A percentile compares a stretch with the other conserved stretches of the same genome.
Evolutionary conservation across 768 basidiomycete species (phyloP).

Genomic region (Peribolospora baueri): DNA sequence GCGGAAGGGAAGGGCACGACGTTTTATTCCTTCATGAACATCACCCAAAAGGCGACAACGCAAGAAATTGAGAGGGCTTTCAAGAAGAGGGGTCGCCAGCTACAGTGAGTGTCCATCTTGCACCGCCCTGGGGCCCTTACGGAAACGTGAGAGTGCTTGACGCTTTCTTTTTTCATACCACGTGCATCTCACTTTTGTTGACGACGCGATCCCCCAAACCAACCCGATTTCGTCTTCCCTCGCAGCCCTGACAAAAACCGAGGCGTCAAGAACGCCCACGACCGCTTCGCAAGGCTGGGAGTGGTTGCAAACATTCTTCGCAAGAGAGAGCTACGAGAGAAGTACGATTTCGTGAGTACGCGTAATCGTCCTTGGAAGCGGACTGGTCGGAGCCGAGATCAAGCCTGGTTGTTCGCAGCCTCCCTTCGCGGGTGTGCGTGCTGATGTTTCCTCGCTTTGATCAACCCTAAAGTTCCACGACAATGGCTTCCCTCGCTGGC

Average conservation of each 20-base stretch:
- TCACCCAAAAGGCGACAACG: constrained; percentile 45
- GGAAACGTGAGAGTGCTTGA: neutral
- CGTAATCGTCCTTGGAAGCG: neutral
- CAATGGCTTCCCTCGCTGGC: neutral
- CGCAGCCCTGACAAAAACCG: constrained; percentile 87
- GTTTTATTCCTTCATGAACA: constrained; percentile 72
- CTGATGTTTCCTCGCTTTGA: neutral
- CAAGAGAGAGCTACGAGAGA: constrained; percentile 44
- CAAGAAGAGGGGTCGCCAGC: constrained; percentile 61
- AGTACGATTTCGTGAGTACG: constrained; percentile 29
- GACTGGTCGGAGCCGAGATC: neutral
- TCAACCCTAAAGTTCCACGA: neutral
- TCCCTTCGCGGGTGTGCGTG: neutral
- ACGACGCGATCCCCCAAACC: neutral
- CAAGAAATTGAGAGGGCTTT: constrained; percentile 71
- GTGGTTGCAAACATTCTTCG: constrained; percentile 61
- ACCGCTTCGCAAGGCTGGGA: constrained; percentile 76
- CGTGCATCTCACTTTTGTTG: too few relatives aligned
- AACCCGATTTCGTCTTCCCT: neutral
- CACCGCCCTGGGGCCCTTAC: neutral
- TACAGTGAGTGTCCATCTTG: constrained; percentile 43
- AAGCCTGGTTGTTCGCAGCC: neutral
- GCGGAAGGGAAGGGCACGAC: constrained; percentile 55
- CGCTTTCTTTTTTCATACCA: neutral
- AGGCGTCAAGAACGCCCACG: constrained; percentile 41